Evolutionary conservation across 2,329 filamentous ascomycete species (phyloP).

Genomic region (Cytospora piceae): DNA sequence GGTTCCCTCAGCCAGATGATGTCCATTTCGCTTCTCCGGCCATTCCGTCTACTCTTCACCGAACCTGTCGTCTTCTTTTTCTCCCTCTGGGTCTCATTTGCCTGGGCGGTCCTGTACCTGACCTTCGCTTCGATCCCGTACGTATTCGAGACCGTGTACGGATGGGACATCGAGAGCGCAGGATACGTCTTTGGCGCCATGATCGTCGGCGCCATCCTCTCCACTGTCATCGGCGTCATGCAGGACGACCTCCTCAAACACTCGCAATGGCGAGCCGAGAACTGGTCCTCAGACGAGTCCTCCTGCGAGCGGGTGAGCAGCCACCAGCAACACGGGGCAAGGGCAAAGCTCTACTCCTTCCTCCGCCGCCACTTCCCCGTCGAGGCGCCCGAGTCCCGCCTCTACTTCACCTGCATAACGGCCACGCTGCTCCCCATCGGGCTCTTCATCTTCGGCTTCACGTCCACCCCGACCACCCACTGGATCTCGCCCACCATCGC

Average conservation of each 20-base stretch:
- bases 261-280: slow-evolving; percentile 42
- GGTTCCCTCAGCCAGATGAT: slow-evolving; percentile 72
- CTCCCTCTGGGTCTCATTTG: slow-evolving; percentile 86
- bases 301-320: slow-evolving; percentile 32
- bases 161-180: slow-evolving; percentile 68
- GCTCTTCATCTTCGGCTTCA: slow-evolving; percentile 80
- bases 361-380: slow-evolving; percentile 51
- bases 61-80: slow-evolving; percentile 85
- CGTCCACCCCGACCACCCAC: slow-evolving; percentile 61
- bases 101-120: slow-evolving; percentile 87
- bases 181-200: slow-evolving; percentile 77
- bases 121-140: slow-evolving; percentile 81
- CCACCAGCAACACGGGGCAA: slow-evolving; percentile 21
- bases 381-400: slow-evolving; percentile 71
- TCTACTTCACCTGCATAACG: slow-evolving; percentile 83
- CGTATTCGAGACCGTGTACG: slow-evolving; percentile 70
- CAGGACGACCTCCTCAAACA: slow-evolving; percentile 69
- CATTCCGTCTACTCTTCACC: slow-evolving; percentile 76
- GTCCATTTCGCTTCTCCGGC: slow-evolving; percentile 72
- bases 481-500: slow-evolving; percentile 76
- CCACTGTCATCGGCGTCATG: slow-evolving; percentile 69
- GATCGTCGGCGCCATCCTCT: slow-evolving; percentile 66
- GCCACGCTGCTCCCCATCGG: slow-evolving; percentile 76
- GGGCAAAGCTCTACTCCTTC: slow-evolving; percentile 48
- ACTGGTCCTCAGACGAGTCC: slow-evolving; percentile 33